Evolutionary conservation across 345 rosid species (phyloP), one percentile per base, ranked within the genome.

Genomic region (Lumnitzera littorea): DNA sequence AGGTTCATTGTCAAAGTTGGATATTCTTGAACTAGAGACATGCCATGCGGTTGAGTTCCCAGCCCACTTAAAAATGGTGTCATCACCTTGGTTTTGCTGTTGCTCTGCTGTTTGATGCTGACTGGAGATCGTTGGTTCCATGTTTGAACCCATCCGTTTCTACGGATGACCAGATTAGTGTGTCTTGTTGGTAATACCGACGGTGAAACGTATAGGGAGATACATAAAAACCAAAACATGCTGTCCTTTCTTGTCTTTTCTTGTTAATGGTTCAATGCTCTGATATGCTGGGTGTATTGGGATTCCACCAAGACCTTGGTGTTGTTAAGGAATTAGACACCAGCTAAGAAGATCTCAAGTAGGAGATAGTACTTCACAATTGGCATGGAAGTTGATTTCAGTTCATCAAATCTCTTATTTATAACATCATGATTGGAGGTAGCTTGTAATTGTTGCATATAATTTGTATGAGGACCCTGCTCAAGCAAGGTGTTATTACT

Each of bases 381-480:
- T 2, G 4, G 29, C 29, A 27, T 27, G 4, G 4, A 2, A 27
- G 29, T 4, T 2, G 4, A 4, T 27, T 27, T 27, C 4, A 27
- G 29, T 27, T 27, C 29, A 27, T 27, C n/a, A n/a, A n/a, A n/a
- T n/a, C n/a, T n/a, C n/a, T n/a, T n/a, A n/a, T n/a, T n/a, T n/a
- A n/a, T n/a, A n/a, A n/a, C n/a, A n/a, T n/a, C n/a, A n/a, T n/a
- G n/a, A n/a, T n/a, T n/a, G n/a, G n/a, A n/a, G n/a, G n/a, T n/a
- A n/a, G n/a, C n/a, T n/a, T n/a, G n/a, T n/a, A n/a, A 49, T 80
- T 74, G 72, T 76, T 74, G 77, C 84, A 76, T 17, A 74, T 36
- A 46, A 72, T 62, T 61, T 80, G 81, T 58, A 74, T 67, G 20
- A 62, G 50, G 46, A 80, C 70, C 60, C 80, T 80, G 63, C 52